phyloP scores from a whole-genome alignment of 306 rosid species.

The Pueraria montana region DNA sequence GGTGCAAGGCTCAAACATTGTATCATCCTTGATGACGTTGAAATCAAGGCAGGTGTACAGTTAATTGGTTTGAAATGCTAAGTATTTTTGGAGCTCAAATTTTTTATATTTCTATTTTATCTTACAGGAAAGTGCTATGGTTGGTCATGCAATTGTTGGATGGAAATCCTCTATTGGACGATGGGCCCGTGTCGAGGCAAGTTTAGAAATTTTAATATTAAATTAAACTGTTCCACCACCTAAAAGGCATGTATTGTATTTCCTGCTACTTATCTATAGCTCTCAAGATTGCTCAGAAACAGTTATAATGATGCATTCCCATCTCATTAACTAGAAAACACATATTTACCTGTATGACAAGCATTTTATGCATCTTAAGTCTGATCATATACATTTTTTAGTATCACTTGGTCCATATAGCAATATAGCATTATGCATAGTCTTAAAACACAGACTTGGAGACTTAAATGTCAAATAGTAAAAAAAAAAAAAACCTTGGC shows the following conservation, averaged over 20 bases:
- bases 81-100: conserved; percentile 20
- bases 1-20: conserved; percentile 94
- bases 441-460: conserved; percentile 21
- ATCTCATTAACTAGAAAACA: conserved; percentile 15
- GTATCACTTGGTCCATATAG: background rate
- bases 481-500: background rate
- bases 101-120: conserved; percentile 15
- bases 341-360: conserved; percentile 22
- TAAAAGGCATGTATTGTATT: conserved; percentile 8
- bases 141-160: conserved; percentile 89
- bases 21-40: conserved; percentile 88
- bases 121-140: conserved; percentile 90
- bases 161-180: conserved; percentile 94
- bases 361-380: conserved; percentile 30
- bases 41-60: conserved; percentile 74
- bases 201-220: conserved; percentile 43
- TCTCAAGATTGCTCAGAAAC: conserved; percentile 26
- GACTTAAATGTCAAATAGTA: background rate
- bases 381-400: conserved; percentile 4
- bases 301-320: conserved; percentile 22
- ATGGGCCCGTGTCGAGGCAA: conserved; percentile 96
- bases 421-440: conserved; percentile 20
- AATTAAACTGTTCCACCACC: conserved; percentile 3
- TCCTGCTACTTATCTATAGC: conserved; percentile 2
- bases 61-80: conserved; percentile 27